Conservation (phyloP, 2,329 filamentous ascomycete species). For the Penicillium sp. region DNA sequence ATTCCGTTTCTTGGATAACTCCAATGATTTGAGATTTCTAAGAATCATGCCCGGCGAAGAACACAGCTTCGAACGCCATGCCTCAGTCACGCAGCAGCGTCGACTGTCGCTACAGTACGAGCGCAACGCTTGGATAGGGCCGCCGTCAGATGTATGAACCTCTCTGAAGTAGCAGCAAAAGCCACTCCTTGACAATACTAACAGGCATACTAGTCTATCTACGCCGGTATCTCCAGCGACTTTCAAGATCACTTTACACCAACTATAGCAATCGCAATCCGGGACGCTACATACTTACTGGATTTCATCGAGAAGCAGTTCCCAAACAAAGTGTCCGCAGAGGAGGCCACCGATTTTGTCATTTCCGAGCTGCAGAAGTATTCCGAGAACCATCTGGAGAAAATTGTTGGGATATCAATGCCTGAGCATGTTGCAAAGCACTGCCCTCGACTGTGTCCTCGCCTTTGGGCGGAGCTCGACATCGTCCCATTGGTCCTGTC, state of each 20-base stretch:
- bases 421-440: slow-evolving; percentile 51
- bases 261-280: slow-evolving; percentile 58
- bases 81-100: slow-evolving; percentile 29
- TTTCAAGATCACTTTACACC: slow-evolving; percentile 39
- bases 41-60: slow-evolving; percentile 6
- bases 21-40: not conserved
- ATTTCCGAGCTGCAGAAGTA: slow-evolving; percentile 52
- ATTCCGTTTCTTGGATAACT: not conserved
- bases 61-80: slow-evolving; percentile 16
- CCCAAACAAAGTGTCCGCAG: slow-evolving; percentile 33
- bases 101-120: slow-evolving; percentile 26
- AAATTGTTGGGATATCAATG: slow-evolving; percentile 67
- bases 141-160: slow-evolving; percentile 32
- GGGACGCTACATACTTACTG: slow-evolving; percentile 65
- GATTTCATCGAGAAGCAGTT: slow-evolving; percentile 62
- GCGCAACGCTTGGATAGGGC: slow-evolving; percentile 30
- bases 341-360: slow-evolving; percentile 53
- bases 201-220: slow-evolving; percentile 29
- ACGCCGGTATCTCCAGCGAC: slow-evolving; percentile 33
- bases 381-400: slow-evolving; percentile 57
- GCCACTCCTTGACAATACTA: not conserved
- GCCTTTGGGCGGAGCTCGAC: slow-evolving; percentile 67
- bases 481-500: slow-evolving; percentile 62
- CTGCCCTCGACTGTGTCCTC: slow-evolving; percentile 58
- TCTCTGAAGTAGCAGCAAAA: not conserved